These are phyloP conservation scores for Arthrobotrys entomopaga DNA, from an alignment of 2,329 filamentous ascomycete genomes.

Conservation along the genomic window DNA sequence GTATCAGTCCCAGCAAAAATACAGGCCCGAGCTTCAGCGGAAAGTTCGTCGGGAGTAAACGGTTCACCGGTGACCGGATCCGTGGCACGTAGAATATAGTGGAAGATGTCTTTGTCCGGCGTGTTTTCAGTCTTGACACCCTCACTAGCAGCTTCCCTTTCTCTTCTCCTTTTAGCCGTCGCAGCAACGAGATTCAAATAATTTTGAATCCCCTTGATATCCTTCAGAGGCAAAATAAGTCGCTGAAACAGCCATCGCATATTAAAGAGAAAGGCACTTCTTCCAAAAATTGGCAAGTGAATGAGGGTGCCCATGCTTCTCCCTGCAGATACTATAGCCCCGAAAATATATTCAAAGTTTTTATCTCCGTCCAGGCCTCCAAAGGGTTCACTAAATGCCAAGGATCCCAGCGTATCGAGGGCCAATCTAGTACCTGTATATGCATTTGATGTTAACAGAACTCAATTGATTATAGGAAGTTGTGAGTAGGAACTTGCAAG, in stretches of 20 bases:
- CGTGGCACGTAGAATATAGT: conserved; percentile 76
- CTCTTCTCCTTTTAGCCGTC: conserved; percentile 21
- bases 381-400: conserved; percentile 67
- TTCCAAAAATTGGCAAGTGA: conserved; percentile 32
- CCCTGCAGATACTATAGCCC: conserved; percentile 31
- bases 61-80: conserved; percentile 77
- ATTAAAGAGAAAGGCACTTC: conserved; percentile 35
- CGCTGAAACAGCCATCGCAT: conserved; percentile 31
- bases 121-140: conserved; percentile 69
- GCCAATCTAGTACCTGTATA: conserved; percentile 58
- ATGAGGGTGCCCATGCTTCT: conserved; percentile 28
- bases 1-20: conserved; percentile 69
- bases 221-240: conserved; percentile 13
- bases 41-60: conserved; percentile 74
- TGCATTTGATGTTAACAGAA: conserved; percentile 23
- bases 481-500: conserved; percentile 53
- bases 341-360: conserved; percentile 65
- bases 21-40: conserved; percentile 76
- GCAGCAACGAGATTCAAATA: conserved; percentile 20
- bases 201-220: conserved; percentile 54
- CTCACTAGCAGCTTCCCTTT: conserved; percentile 11
- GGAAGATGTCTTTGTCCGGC: conserved; percentile 78
- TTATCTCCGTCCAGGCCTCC: conserved; percentile 64
- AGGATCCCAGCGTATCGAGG: conserved; percentile 67
- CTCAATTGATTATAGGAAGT: conserved; percentile 6